Conservation (phyloP, 495 filamentous ascomycete species). For the Ramalina intermedia region DNA sequence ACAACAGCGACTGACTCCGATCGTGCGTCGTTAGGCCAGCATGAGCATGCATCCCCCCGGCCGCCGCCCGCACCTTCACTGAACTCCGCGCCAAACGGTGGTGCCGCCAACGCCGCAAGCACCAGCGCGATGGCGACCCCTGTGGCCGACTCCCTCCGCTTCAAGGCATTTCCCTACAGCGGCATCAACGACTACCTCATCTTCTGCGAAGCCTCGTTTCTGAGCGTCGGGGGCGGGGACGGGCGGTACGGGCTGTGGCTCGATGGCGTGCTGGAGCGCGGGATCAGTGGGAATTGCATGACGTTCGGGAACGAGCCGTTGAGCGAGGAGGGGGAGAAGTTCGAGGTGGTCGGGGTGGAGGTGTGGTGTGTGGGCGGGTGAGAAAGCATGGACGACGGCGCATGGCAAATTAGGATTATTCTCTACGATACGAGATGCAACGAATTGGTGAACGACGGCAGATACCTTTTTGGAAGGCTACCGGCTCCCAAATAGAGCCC, state of each 20-base stretch:
- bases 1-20: conserved; percentile 11
- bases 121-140: conserved; percentile 22
- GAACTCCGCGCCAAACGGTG: not conserved
- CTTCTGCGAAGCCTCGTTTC: conserved; percentile 72
- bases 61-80: not conserved
- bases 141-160: conserved; percentile 50
- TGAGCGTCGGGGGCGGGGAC: conserved; percentile 79
- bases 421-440: not conserved
- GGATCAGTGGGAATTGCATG: conserved; percentile 53
- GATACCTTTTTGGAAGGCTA: not conserved
- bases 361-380: conserved; percentile 62
- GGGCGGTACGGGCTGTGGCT: conserved; percentile 90
- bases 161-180: conserved; percentile 94
- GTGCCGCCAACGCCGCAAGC: conserved; percentile 11
- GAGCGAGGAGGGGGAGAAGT: conserved; percentile 89
- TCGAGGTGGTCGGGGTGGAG: conserved; percentile 83
- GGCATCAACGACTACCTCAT: conserved; percentile 96
- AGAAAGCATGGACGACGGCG: conserved; percentile 9
- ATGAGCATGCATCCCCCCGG: not conserved
- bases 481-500: not conserved
- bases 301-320: conserved; percentile 94
- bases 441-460: not conserved
- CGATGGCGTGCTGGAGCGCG: conserved; percentile 73
- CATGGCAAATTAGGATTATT: not conserved
- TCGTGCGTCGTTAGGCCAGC: not conserved